These are phyloP conservation scores for Canna indica DNA, from an alignment of 176 grass and related monocot genomes.

Conservation along the genomic window DNA sequence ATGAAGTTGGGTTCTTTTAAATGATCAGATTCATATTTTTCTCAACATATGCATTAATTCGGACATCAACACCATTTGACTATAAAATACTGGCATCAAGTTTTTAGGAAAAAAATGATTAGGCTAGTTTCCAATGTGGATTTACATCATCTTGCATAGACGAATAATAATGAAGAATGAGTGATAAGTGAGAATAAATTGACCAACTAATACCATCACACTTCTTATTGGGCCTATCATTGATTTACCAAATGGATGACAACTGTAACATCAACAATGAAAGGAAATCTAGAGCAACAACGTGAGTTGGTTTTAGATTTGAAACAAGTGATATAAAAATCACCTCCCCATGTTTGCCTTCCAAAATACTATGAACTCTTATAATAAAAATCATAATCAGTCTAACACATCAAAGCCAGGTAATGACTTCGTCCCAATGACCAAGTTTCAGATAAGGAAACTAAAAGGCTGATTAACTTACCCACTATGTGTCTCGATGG, in stretches of 20 bases:
- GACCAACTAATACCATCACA: too few species aligned
- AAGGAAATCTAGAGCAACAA: neutral
- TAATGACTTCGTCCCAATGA: too few species aligned
- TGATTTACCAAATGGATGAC: neutral
- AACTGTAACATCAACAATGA: neutral
- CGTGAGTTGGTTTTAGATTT: neutral
- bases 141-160: too few species aligned
- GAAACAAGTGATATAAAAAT: neutral
- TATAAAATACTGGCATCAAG: too few species aligned
- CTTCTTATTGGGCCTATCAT: neutral
- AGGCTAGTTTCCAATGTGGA: too few species aligned
- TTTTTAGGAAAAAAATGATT: neutral
- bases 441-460: neutral
- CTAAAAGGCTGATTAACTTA: conserved; percentile 21
- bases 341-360: neutral
- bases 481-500: conserved; percentile 86
- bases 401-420: neutral
- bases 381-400: neutral
- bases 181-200: neutral
- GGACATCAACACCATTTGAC: too few species aligned
- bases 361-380: neutral
- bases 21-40: neutral
- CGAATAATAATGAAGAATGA: neutral
- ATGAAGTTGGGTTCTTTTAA: neutral
- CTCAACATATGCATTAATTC: neutral